These are phyloP conservation scores for Aureobasidium sp. DNA, from an alignment of 2,329 filamentous ascomycete species.

Conservation along the genomic window DNA sequence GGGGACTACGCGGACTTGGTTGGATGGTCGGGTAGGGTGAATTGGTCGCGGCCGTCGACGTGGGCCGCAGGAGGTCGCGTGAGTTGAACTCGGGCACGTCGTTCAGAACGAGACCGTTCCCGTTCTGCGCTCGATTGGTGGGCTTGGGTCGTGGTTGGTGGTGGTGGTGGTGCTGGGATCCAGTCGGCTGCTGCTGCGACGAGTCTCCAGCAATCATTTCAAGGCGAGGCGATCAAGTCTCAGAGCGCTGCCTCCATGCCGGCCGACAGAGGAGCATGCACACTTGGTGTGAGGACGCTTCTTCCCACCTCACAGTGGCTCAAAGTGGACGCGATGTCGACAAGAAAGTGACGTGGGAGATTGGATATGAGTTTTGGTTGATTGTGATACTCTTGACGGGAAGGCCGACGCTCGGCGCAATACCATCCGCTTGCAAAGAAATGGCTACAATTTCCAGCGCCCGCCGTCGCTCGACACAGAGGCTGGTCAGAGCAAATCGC, in stretches of 20 bases:
- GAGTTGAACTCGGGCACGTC: slow-evolving; percentile 19
- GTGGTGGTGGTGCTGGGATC: not conserved
- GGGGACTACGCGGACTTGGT: slow-evolving; percentile 28
- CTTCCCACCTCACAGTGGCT: not conserved
- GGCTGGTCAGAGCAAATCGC: not conserved
- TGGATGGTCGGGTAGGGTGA: slow-evolving; percentile 21
- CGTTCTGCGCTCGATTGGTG: not conserved
- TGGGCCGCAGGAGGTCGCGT: slow-evolving; percentile 17
- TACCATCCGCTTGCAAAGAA: not conserved
- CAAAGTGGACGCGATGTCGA: not conserved
- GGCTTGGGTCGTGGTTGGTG: not conserved
- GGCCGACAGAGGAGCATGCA: not conserved
- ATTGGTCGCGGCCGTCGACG: not conserved
- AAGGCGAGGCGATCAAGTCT: not conserved
- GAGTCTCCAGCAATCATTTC: slow-evolving; percentile 9
- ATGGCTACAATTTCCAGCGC: not conserved
- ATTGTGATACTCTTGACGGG: not conserved
- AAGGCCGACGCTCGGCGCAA: not conserved
- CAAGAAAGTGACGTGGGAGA: not conserved
- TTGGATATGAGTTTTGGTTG: not conserved
- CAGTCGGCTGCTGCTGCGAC: not conserved
- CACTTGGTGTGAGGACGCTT: not conserved
- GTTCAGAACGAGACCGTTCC: slow-evolving; percentile 16
- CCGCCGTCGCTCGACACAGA: not conserved
- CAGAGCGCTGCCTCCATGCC: not conserved